Evolutionary conservation across 176 grass and related monocot genomes (phyloP).

Genomic region (Musa schizocarpa): DNA sequence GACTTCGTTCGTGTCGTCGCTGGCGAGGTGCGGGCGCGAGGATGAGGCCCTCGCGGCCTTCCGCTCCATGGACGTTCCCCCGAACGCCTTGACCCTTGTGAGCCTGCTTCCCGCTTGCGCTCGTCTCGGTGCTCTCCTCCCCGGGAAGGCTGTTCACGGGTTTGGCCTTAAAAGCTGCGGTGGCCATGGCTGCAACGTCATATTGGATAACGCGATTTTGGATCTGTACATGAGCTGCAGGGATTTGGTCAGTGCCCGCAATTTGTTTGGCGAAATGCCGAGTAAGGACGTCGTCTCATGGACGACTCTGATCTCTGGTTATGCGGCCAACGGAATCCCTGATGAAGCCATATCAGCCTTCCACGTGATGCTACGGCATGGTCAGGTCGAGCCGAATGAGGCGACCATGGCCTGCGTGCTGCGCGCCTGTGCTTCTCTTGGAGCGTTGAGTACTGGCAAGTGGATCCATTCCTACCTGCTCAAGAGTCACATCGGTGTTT

Average conservation of each 20-base stretch:
- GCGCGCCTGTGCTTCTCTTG: constrained; percentile 24
- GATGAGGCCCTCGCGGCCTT: constrained; percentile 34
- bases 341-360: constrained; percentile 34
- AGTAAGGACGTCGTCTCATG: constrained; percentile 30
- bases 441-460: constrained; percentile 21
- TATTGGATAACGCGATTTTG: constrained; percentile 39
- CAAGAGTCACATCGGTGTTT: constrained; percentile 21
- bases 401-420: constrained; percentile 36
- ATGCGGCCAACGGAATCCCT: constrained; percentile 19
- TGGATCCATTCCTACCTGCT: constrained; percentile 21
- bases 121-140: constrained; percentile 16
- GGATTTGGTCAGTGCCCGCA: constrained; percentile 18
- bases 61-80: constrained; percentile 30
- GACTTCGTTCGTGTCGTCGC: constrained; percentile 40
- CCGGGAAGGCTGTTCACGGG: constrained; percentile 31
- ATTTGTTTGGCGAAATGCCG: constrained; percentile 46
- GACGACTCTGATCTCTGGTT: constrained; percentile 42
- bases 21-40: constrained; percentile 35
- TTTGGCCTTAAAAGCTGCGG: constrained; percentile 28
- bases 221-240: constrained; percentile 38
- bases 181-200: constrained; percentile 26
- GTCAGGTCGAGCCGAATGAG: constrained; percentile 20
- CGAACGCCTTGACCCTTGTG: constrained; percentile 44
- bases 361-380: constrained; percentile 15
- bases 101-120: constrained; percentile 46